Conservation (phyloP, 1,284 basidiomycete genomes). For the Apiotrichum domesticum region DNA sequence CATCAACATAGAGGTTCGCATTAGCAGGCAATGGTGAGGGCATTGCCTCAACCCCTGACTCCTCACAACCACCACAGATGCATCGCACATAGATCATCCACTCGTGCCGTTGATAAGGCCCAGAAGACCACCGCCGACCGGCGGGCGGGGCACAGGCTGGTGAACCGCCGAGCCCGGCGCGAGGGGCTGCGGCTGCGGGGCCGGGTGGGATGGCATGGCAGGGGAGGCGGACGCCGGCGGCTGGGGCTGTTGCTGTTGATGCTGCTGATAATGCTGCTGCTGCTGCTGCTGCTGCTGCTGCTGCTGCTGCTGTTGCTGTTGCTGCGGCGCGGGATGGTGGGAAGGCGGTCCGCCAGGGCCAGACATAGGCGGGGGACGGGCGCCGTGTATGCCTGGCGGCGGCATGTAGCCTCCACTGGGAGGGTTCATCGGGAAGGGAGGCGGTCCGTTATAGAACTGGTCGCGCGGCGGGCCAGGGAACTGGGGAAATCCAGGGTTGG, state of each 20-base stretch:
- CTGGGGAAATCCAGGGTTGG: background rate
- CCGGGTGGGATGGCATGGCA: conserved; percentile 1
- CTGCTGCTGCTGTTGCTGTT: conserved; percentile 5
- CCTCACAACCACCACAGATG: no score
- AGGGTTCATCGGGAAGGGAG: background rate
- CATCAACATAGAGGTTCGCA: no score
- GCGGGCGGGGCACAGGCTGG: conserved; percentile 20
- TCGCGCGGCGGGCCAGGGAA: background rate
- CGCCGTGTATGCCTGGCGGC: background rate
- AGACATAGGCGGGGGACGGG: background rate
- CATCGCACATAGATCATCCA: background rate
- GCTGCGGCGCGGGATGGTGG: background rate
- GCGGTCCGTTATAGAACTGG: background rate
- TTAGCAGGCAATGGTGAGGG: no score
- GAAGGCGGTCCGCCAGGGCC: background rate
- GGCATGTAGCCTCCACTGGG: background rate
- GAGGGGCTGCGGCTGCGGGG: conserved; percentile 3
- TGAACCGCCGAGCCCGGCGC: conserved; percentile 11
- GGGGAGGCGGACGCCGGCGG: background rate
- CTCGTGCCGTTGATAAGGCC: conserved; percentile 11
- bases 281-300: background rate
- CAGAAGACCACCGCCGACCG: conserved; percentile 15
- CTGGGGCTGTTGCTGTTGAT: background rate
- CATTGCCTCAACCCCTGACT: no score
- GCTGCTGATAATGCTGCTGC: background rate